Evolutionary conservation across 352 stramenopile genomes (phyloP), one percentile per base, ranked within the genome.

Genomic region (Globisporangium middletonii): DNA sequence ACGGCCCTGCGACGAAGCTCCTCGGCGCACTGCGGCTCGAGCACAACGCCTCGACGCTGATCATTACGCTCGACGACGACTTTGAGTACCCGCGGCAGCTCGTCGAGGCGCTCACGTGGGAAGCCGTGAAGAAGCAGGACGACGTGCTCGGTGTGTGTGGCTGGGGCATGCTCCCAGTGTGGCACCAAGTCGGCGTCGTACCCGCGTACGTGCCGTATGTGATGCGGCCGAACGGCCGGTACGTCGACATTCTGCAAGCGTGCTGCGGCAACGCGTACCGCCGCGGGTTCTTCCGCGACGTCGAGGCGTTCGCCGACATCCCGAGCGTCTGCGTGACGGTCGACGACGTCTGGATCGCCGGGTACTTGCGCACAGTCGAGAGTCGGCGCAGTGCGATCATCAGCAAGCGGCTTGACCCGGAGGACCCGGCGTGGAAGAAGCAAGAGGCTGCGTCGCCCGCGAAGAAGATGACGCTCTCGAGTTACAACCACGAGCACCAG

Each of bases 41-140:
- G 52, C 63, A 67, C 42, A 76, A 90, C 50, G 55, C 73, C 16
- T 69, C 65, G 15, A 89, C 80, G 49, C 67, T 91, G 18, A 87
- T 93, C 55, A 84, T 93, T 48, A 91, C 83, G 19, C 68, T 93
- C 15, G 83, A 93, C 50, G 83, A 93, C 50, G 83, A 93, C 73
- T 93, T 93, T 57, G 75, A 81, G 60, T 91, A 93, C 51, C 80
- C 83, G n/a, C 5, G 53, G 38, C 60, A 72, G 42, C 60, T 93
- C 6, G 77, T 89, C 26, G 75, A 83, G 27, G 73, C 83, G 35
- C 63, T 91, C 26, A 69, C 75, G 38, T 93, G 83, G 83, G 80
- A 93, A 59, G 74, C 78, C 16, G 62, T 77, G 38, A 58, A 68
- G 28, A 80, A 81, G 49, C 68, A 77, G 3, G 68, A 89, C 0